These are phyloP conservation scores for Vachellia collinsii DNA, from an alignment of 306 rosid genomes.

Conservation along the genomic window DNA sequence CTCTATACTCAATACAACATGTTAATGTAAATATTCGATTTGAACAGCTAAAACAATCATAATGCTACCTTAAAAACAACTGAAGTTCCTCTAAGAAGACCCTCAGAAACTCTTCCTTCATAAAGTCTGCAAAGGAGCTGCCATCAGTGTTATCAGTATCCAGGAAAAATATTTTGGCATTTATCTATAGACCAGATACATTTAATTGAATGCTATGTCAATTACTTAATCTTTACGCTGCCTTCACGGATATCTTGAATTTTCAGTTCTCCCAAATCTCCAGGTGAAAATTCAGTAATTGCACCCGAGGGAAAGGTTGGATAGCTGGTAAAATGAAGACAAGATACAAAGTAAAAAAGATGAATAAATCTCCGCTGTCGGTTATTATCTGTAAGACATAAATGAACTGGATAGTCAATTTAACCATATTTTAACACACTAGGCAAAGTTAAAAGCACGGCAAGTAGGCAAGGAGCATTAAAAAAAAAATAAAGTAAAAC, in stretches of 20 bases:
- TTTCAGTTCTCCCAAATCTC: slow-evolving; percentile 61
- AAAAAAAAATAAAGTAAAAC: background rate
- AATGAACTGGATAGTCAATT: background rate
- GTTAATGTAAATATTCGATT: slow-evolving; percentile 6
- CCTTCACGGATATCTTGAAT: slow-evolving; percentile 94
- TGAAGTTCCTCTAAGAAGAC: slow-evolving; percentile 69
- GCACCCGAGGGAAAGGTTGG: slow-evolving; percentile 52
- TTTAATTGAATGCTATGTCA: slow-evolving; percentile 2
- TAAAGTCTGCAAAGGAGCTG: slow-evolving; percentile 85
- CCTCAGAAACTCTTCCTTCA: slow-evolving; percentile 89
- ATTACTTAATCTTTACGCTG: slow-evolving; percentile 78
- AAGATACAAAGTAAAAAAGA: background rate
- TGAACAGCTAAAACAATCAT: background rate
- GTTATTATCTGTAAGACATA: background rate
- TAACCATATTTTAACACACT: background rate
- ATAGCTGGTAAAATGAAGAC: slow-evolving; percentile 50
- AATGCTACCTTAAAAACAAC: slow-evolving; percentile 74
- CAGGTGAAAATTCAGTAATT: slow-evolving; percentile 51
- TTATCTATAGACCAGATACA: background rate
- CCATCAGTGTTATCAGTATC: slow-evolving; percentile 57
- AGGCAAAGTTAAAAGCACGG: background rate
- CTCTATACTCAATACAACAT: slow-evolving; percentile 22
- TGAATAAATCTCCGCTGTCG: background rate
- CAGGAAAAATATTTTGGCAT: slow-evolving; percentile 7
- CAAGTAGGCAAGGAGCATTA: background rate